These are phyloP conservation scores for Apocynum venetum DNA, from an alignment of 257 asterid species.

Conservation along the genomic window DNA sequence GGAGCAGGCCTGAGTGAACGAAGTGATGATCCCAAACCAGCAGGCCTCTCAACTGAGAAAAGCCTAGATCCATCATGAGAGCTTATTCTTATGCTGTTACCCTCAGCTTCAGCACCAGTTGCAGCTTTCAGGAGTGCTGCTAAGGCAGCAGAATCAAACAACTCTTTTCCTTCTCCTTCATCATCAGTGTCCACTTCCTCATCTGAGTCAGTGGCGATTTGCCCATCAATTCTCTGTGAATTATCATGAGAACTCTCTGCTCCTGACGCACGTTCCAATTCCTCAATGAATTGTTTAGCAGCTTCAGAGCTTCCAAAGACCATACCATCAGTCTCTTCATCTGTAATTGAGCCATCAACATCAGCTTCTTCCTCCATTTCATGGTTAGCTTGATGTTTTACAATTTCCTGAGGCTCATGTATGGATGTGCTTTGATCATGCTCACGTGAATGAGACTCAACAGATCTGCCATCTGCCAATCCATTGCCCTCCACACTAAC, in stretches of 20 bases:
- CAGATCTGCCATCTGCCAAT: slow-evolving; percentile 18
- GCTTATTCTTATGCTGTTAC: slow-evolving; percentile 67
- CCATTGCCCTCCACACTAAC: neutral
- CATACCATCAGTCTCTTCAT: slow-evolving; percentile 69
- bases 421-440: slow-evolving; percentile 17
- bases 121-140: slow-evolving; percentile 97
- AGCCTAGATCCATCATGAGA: slow-evolving; percentile 92
- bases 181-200: slow-evolving; percentile 90
- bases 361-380: slow-evolving; percentile 42
- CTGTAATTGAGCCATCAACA: slow-evolving; percentile 50
- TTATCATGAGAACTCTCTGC: slow-evolving; percentile 42
- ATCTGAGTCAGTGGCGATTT: slow-evolving; percentile 87
- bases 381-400: slow-evolving; percentile 31
- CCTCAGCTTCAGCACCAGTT: slow-evolving; percentile 71
- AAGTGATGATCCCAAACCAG: slow-evolving; percentile 88
- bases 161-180: slow-evolving; percentile 78
- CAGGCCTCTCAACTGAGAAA: slow-evolving; percentile 91
- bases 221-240: slow-evolving; percentile 69
- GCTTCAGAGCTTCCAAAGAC: slow-evolving; percentile 84
- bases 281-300: slow-evolving; percentile 82
- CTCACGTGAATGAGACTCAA: slow-evolving; percentile 13
- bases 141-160: slow-evolving; percentile 86
- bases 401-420: slow-evolving; percentile 31
- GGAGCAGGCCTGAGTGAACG: slow-evolving; percentile 68
- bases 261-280: slow-evolving; percentile 69